Evolutionary conservation across 2,329 filamentous ascomycete species (phyloP), one percentile per base, ranked within the genome.

Genomic region (Coniochaeta prunicola): DNA sequence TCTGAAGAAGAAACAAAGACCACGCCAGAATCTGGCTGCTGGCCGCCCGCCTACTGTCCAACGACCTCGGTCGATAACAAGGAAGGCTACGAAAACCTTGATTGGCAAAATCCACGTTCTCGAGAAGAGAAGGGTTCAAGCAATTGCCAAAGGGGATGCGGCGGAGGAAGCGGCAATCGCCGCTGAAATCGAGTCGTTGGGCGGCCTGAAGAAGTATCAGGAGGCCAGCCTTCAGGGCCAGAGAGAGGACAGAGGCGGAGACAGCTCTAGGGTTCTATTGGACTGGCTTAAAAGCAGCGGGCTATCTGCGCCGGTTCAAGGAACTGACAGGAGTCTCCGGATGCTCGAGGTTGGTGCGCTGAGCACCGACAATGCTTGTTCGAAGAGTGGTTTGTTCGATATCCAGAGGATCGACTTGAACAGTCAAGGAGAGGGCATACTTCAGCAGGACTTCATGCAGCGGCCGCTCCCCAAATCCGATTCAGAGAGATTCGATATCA

Each of bases 381-480:
- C 92, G 0, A 83, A 78, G 61, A 89, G 88, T 61, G 79, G 79
- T 7, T 70, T 82, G 48, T 89, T 97, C 66, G 78, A 89, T 36
- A 85, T 96, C 66, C 83, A 87, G 61, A 84, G 92, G 63, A 97
- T 99, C 70, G 94, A 99, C 69, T 76, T 99, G 59, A 90, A 96
- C 73, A 94, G 92, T 60, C 91, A 96, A 69, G 87, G 87, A 53
- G 79, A 87, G 1, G 87, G 85, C 0, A 99, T 99, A 64, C 70
- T 86, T 59, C 86, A 96, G 71, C 91, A 97, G 70, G 91, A 99
- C 71, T 97, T 99, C 68, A 96, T 99, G 92, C 76, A 91, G 64
- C 82, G 92, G 28, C 90, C 92, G 0, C 72, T 93, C 3, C 93
- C 93, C 0, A 70, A 69, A 5, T 71, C 80, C 24, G 76, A 81